A percentile compares a stretch with the other conserved stretches of the same genome.
These are phyloP conservation scores for Diospyros kaki DNA, from an alignment of 148 eudicot species.

Conservation along the genomic window DNA sequence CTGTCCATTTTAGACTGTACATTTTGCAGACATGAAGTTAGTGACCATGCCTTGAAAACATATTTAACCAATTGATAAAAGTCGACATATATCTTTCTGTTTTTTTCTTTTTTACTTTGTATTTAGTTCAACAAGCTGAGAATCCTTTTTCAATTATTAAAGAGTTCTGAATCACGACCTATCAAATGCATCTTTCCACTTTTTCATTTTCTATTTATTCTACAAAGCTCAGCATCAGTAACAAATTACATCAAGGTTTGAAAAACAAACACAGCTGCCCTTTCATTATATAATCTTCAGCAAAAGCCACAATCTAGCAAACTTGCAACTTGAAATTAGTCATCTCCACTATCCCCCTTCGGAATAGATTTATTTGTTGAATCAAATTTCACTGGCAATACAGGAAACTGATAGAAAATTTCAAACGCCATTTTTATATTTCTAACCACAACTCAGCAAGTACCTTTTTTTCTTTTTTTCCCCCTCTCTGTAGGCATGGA, in stretches of 20 bases:
- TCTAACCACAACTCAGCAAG: no score
- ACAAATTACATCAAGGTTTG: no score
- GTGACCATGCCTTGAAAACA: background rate
- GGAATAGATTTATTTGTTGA: background rate
- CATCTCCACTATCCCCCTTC: background rate
- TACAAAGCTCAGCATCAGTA: no score
- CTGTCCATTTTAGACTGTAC: constrained; percentile 62
- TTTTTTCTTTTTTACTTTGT: background rate
- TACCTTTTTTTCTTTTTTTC: no score
- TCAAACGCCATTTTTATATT: background rate
- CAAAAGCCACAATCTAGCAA: background rate
- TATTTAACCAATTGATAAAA: background rate
- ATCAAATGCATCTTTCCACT: no score
- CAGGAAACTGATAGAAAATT: background rate
- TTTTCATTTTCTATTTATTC: no score
- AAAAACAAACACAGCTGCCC: background rate
- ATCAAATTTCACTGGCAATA: background rate
- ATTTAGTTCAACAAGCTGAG: background rate
- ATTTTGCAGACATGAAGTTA: background rate
- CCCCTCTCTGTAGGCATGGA: no score
- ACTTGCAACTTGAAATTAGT: background rate
- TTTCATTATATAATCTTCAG: background rate
- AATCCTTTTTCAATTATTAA: background rate
- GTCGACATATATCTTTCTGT: background rate
- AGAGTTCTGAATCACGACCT: background rate